Evolutionary conservation across 2,329 filamentous ascomycete genomes (phyloP).

Genomic region (Emmonsia crescens): DNA sequence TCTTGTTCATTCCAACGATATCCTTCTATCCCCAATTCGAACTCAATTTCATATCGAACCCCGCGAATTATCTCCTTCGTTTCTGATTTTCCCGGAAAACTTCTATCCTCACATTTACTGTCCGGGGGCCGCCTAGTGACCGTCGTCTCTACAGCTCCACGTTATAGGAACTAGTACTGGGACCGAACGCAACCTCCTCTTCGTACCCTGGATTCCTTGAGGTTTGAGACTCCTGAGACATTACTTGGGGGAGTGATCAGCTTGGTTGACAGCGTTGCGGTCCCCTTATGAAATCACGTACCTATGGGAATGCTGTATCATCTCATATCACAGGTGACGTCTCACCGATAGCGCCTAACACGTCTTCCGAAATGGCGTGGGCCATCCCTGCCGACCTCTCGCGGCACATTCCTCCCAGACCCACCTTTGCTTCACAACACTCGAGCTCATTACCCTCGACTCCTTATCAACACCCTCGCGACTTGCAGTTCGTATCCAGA

Average conservation of each 20-base stretch:
- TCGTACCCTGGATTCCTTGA: not conserved
- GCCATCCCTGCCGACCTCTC: conserved; percentile 24
- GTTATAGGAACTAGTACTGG: not conserved
- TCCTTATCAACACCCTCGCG: conserved; percentile 75
- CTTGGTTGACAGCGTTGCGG: conserved; percentile 23
- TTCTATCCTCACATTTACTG: not conserved
- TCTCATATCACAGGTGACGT: conserved; percentile 31
- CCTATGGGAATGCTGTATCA: conserved; percentile 33
- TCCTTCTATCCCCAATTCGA: no score
- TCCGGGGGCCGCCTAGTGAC: not conserved
- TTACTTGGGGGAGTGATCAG: conserved; percentile 13
- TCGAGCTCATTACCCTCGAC: conserved; percentile 91
- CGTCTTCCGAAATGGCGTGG: conserved; percentile 33
- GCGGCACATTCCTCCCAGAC: conserved; percentile 31
- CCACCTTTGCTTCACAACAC: conserved; percentile 49
- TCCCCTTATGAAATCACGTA: conserved; percentile 32
- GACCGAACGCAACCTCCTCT: not conserved
- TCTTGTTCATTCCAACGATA: not conserved
- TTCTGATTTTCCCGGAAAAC: not conserved
- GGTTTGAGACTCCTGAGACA: not conserved
- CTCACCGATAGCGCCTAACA: conserved; percentile 33
- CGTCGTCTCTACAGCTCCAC: not conserved
- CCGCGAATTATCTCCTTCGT: not conserved
- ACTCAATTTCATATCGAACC: not conserved
- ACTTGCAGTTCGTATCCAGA: conserved; percentile 68